Evolutionary conservation across 139 green algal genomes (phyloP).

Genomic region (Spirogloea muscicola): DNA sequence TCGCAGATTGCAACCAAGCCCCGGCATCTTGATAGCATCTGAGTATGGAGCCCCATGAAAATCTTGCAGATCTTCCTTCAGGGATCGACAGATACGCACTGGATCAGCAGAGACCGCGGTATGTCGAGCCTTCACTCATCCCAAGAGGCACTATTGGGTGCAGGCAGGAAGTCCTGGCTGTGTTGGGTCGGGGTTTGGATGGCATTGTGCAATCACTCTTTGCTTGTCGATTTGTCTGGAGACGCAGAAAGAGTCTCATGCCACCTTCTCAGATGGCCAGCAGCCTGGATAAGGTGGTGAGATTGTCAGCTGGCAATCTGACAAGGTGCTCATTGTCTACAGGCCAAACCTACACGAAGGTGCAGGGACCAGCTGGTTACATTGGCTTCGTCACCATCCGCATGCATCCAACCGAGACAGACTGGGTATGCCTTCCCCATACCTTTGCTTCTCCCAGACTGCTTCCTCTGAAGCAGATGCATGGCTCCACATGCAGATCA

Average conservation of each 20-base stretch:
- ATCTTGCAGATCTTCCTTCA: constrained; percentile 27
- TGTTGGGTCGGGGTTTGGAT: not conserved
- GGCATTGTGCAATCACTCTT: not conserved
- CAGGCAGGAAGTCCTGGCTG: not conserved
- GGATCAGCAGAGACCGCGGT: constrained; percentile 35
- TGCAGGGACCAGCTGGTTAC: constrained; percentile 35
- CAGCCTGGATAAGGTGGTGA: not conserved
- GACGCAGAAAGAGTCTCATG: too few relatives aligned
- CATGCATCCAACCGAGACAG: constrained; percentile 30
- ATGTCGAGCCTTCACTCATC: constrained; percentile 14
- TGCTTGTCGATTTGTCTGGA: not conserved
- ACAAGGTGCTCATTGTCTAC: not conserved
- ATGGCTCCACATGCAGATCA: too few relatives aligned
- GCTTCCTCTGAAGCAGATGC: too few relatives aligned
- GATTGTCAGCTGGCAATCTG: not conserved
- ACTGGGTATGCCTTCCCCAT: constrained; percentile 35
- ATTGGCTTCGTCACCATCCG: constrained; percentile 31
- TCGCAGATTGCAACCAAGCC: not conserved
- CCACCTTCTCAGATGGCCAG: too few relatives aligned
- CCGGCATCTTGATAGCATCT: not conserved
- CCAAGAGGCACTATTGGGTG: not conserved
- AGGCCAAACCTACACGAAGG: constrained; percentile 37
- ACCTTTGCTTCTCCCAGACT: too few relatives aligned
- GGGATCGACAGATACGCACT: constrained; percentile 28
- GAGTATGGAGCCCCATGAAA: not conserved